Evolutionary conservation across 345 rosid species (phyloP).

Genomic region (Salix purpurea): DNA sequence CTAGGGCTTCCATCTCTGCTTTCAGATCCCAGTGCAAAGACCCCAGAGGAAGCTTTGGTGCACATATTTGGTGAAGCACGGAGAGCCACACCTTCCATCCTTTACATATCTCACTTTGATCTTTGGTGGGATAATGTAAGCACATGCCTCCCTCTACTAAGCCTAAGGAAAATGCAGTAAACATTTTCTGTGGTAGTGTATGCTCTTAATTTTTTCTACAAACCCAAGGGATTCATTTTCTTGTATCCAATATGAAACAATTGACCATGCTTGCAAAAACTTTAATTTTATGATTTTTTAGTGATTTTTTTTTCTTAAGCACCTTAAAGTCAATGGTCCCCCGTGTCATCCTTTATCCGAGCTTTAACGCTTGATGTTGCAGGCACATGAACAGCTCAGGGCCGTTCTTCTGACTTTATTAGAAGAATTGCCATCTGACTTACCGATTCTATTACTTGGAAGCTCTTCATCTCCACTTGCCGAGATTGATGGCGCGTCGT

Average conservation of each 20-base stretch:
- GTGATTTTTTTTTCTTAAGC: not conserved
- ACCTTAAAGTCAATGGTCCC: not conserved
- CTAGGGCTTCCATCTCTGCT: constrained; percentile 97
- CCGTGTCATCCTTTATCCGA: not conserved
- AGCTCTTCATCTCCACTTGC: constrained; percentile 50
- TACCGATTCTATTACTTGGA: constrained; percentile 82
- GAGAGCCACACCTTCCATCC: constrained; percentile 91
- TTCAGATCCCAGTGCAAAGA: constrained; percentile 98
- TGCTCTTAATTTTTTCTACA: not conserved
- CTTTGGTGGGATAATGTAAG: constrained; percentile 99
- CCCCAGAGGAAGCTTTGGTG: constrained; percentile 97
- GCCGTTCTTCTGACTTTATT: constrained; percentile 83
- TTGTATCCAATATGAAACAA: not conserved
- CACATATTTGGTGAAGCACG: constrained; percentile 98
- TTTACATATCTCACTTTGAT: constrained; percentile 81
- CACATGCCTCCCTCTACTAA: constrained; percentile 10
- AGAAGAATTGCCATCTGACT: constrained; percentile 88
- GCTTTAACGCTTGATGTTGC: constrained; percentile 30
- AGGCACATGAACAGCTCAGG: constrained; percentile 95
- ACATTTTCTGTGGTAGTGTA: not conserved
- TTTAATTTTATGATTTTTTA: not conserved
- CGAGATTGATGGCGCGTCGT: constrained; percentile 48
- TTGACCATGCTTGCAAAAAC: not conserved
- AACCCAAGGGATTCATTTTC: not conserved
- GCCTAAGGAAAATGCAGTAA: not conserved